phyloP scores from a whole-genome alignment of 2,329 filamentous ascomycete genomes.

The Ophiostoma ips region DNA sequence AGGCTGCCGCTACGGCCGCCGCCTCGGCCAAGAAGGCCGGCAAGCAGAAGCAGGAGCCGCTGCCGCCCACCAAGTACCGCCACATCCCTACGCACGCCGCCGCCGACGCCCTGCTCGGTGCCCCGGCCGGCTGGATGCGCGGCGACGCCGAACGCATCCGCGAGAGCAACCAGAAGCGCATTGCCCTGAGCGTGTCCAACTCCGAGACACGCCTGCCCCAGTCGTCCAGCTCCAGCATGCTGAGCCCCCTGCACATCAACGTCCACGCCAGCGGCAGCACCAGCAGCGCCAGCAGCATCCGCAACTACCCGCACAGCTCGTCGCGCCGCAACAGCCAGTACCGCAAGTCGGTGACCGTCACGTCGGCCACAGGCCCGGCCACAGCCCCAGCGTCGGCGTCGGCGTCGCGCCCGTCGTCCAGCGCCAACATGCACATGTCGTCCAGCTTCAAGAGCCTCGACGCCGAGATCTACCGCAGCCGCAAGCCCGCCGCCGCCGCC shows the following conservation, averaged over 20 bases:
- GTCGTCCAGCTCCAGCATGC: conserved; percentile 1
- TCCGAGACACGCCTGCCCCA: background rate
- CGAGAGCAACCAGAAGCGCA: conserved; percentile 36
- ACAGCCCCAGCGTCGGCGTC: too few species aligned
- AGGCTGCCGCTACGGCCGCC: conserved; percentile 16
- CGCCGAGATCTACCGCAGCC: conserved; percentile 5
- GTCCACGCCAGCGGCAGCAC: conserved; percentile 3
- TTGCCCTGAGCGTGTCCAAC: conserved; percentile 22
- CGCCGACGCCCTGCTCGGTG: conserved; percentile 40
- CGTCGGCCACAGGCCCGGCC: too few species aligned
- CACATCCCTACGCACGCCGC: conserved; percentile 51
- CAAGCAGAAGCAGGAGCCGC: conserved; percentile 28
- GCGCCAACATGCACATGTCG: conserved; percentile 9
- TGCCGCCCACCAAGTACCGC: conserved; percentile 30
- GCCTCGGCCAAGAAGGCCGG: conserved; percentile 33
- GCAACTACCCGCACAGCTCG: background rate
- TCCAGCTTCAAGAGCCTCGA: conserved; percentile 14
- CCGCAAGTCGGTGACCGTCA: background rate
- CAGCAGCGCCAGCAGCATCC: conserved; percentile 2
- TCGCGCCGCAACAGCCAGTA: background rate
- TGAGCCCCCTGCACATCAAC: conserved; percentile 11
- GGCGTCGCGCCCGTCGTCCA: conserved; percentile 8
- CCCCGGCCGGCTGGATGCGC: conserved; percentile 36
- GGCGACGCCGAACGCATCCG: conserved; percentile 33
- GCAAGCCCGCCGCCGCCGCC: background rate